A percentile compares a stretch with the other conserved stretches of the same genome.
These are phyloP conservation scores for Paramecium caudatum DNA, from an alignment of 73 alveolate genomes.

Conservation along the genomic window DNA sequence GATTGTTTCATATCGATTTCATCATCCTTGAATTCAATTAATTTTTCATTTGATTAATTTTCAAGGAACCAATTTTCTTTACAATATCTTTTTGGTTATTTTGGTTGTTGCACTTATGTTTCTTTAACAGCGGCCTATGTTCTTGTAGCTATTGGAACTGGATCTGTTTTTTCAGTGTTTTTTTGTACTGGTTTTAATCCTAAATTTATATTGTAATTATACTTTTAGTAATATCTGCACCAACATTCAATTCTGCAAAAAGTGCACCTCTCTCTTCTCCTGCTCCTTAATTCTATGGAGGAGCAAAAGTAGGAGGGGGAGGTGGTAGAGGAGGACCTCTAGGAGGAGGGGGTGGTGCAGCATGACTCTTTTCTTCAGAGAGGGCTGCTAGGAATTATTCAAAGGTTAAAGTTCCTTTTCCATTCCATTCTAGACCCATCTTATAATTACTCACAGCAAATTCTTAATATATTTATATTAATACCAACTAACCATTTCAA, in stretches of 20 bases:
- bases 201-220: not conserved
- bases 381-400: conserved; percentile 21
- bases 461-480: not conserved
- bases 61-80: conserved; percentile 61
- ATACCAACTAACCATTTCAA: conserved; percentile 27
- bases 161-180: conserved; percentile 16
- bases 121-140: not conserved
- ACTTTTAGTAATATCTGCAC: conserved; percentile 61
- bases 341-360: conserved; percentile 69
- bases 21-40: conserved; percentile 63
- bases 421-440: conserved; percentile 64
- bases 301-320: conserved; percentile 32
- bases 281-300: not conserved
- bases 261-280: conserved; percentile 31
- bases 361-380: conserved; percentile 13
- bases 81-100: conserved; percentile 33
- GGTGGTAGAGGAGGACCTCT: conserved; percentile 50
- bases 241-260: conserved; percentile 42
- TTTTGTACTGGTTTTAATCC: conserved; percentile 43
- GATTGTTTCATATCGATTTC: conserved; percentile 68
- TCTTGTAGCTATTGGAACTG: not conserved
- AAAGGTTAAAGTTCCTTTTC: conserved; percentile 37
- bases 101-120: not conserved
- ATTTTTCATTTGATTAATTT: conserved; percentile 17
- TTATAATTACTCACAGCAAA: conserved; percentile 21